Percentiles rank a stretch among this genome's conserved stretches.
phyloP scores from a whole-genome alignment of 345 rosid genomes.

The Sisymbrium irio region DNA sequence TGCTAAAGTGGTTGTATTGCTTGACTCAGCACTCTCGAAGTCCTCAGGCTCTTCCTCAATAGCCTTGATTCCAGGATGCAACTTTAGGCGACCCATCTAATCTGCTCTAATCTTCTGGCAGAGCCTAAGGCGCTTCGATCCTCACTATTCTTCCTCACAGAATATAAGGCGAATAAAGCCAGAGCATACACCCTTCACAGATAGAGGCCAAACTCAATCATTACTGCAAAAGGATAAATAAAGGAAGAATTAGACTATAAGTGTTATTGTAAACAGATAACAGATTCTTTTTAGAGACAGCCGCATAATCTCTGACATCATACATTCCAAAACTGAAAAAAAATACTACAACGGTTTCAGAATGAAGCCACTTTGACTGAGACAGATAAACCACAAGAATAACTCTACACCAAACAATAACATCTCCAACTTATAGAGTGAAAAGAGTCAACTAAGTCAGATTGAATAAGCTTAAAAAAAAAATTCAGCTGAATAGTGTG shows the following conservation, averaged over 20 bases:
- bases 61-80: constrained; percentile 81
- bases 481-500: background rate
- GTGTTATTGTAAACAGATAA: background rate
- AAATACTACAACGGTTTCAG: background rate
- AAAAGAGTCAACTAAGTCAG: background rate
- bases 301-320: background rate
- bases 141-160: constrained; percentile 25
- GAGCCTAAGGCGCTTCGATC: constrained; percentile 33
- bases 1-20: constrained; percentile 58
- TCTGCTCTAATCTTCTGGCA: constrained; percentile 22
- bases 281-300: background rate
- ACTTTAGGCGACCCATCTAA: constrained; percentile 86
- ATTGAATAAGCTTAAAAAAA: background rate
- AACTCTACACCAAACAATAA: background rate
- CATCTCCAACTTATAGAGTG: background rate
- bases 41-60: constrained; percentile 98
- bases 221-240: background rate
- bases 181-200: constrained; percentile 41
- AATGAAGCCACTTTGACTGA: background rate
- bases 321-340: background rate
- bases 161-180: constrained; percentile 9
- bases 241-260: background rate
- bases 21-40: constrained; percentile 50
- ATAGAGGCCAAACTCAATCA: constrained; percentile 25
- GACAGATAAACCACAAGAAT: background rate